Evolutionary conservation across 371 early-diverging fungal species (phyloP), one percentile per base, ranked within the genome.

Genomic region (Apophysomyces ossiformis): DNA sequence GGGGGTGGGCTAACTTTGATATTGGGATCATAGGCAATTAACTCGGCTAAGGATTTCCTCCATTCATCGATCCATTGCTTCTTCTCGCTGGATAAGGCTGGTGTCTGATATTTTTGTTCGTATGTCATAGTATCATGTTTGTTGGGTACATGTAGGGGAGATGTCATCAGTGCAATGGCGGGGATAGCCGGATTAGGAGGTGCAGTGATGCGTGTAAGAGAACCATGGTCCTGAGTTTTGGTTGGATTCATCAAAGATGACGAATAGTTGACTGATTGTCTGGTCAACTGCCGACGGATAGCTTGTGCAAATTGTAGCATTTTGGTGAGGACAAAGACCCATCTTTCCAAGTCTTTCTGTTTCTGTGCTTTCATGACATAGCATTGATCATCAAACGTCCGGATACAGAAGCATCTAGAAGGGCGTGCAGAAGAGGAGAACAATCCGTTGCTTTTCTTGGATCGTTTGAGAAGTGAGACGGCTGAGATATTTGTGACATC

Each of bases 261-360:
- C n/a, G 15, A 37, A 36, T 18, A 9, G 7, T 7, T 7, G 1
- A 37, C 21, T 32, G 41, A 35, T 37, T 13, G 35, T 38, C 37
- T n/a, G 58, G 26, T n/a, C 38, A 58, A 37, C n/a, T 37, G 41
- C 18, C n/a, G 58, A 6, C 41, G 58, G 35, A 58, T 37, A 36
- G 41, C 38, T 16, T 39, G 41, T 9, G 63, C 46, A 44, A 63
- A 57, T 57, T 67, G 67, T 62, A 72, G 67, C 70, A 75, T 69
- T 35, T 72, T 72, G 15, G 72, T 66, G 11, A 75, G 60, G 37
- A 75, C 72, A 41, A 75, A 75, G 37, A 72, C 44, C 75, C 75
- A 75, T 7, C 72, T 32, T 37, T 75, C 75, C 35, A 72, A 61
- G 46, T 75, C 75, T 54, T 69, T 65, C 57, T 72, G 63, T 32